These are phyloP conservation scores for Trichoderma reesei DNA, from an alignment of 495 filamentous ascomycete genomes.

Conservation along the genomic window DNA sequence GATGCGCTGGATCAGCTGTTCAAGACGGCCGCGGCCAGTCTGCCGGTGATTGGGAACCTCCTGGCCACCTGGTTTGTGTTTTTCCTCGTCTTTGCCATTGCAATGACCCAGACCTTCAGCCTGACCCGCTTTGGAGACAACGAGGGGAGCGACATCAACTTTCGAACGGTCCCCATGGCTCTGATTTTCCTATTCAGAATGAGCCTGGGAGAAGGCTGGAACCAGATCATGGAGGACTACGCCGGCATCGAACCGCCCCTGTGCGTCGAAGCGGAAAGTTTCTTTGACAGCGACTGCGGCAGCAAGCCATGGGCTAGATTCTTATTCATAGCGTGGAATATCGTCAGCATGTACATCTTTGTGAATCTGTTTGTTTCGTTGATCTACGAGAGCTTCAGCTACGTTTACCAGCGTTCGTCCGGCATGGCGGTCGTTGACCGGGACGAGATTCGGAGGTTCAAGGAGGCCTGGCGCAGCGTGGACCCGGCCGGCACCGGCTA, in stretches of 20 bases:
- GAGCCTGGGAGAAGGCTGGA: slow-evolving; percentile 94
- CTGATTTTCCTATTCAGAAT: slow-evolving; percentile 88
- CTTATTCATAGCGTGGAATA: slow-evolving; percentile 95
- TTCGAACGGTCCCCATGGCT: slow-evolving; percentile 85
- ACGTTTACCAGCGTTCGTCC: slow-evolving; percentile 94
- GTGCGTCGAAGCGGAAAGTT: slow-evolving; percentile 57
- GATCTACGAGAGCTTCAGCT: slow-evolving; percentile 99
- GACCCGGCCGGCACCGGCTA: slow-evolving; percentile 87
- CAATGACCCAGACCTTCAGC: slow-evolving; percentile 92
- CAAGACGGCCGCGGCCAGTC: slow-evolving; percentile 95
- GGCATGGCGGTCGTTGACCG: slow-evolving; percentile 73
- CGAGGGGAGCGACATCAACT: slow-evolving; percentile 78
- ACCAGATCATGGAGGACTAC: slow-evolving; percentile 92
- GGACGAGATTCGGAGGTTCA: slow-evolving; percentile 91
- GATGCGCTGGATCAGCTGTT: slow-evolving; percentile 97
- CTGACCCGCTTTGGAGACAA: slow-evolving; percentile 74
- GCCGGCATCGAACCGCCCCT: slow-evolving; percentile 64
- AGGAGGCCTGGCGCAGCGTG: slow-evolving; percentile 93
- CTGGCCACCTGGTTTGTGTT: slow-evolving; percentile 95
- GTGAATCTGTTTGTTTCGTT: slow-evolving; percentile 96
- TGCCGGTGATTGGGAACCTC: slow-evolving; percentile 83
- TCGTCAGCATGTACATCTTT: slow-evolving; percentile 99
- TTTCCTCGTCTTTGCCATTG: slow-evolving; percentile 93
- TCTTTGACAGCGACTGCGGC: slow-evolving; percentile 87
- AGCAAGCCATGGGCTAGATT: slow-evolving; percentile 75